Percentiles rank a stretch among this genome's conserved stretches.
Conservation (phyloP, 2,329 filamentous ascomycete species). For the Colletotrichum incanum region DNA sequence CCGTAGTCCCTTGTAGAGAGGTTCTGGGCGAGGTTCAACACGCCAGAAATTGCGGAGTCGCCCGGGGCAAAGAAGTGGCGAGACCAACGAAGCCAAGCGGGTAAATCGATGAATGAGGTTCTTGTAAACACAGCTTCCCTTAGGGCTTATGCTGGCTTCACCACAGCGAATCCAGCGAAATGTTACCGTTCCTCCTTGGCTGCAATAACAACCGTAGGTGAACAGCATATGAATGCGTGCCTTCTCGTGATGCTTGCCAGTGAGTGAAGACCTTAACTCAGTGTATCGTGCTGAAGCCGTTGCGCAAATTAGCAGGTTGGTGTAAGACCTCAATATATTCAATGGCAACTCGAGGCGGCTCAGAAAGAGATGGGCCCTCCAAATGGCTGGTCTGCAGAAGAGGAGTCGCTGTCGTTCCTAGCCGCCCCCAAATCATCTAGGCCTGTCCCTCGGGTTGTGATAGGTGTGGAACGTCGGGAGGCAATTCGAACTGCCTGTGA, state of each 20-base stretch:
- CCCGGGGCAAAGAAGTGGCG: slow-evolving; percentile 5
- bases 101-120: not conserved
- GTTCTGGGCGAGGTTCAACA: slow-evolving; percentile 33
- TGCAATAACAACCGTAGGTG: not conserved
- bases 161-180: not conserved
- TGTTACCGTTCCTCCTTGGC: too few species aligned
- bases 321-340: too few species aligned
- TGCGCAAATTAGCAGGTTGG: not conserved
- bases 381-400: not conserved
- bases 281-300: not conserved
- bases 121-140: not conserved
- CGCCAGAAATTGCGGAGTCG: not conserved
- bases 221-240: not conserved
- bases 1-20: slow-evolving; percentile 55
- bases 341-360: not conserved
- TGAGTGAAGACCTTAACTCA: not conserved
- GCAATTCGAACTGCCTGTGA: not conserved
- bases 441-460: not conserved
- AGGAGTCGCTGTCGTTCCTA: not conserved
- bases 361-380: not conserved
- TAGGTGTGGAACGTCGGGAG: slow-evolving; percentile 5
- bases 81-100: not conserved
- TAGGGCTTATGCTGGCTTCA: not conserved
- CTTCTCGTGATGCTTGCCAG: too few species aligned
- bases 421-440: not conserved